Percentiles rank a stretch among this genome's conserved stretches.
These are phyloP conservation scores for Sabuloglossum arenarium DNA, from an alignment of 495 filamentous ascomycete species.

Conservation along the genomic window DNA sequence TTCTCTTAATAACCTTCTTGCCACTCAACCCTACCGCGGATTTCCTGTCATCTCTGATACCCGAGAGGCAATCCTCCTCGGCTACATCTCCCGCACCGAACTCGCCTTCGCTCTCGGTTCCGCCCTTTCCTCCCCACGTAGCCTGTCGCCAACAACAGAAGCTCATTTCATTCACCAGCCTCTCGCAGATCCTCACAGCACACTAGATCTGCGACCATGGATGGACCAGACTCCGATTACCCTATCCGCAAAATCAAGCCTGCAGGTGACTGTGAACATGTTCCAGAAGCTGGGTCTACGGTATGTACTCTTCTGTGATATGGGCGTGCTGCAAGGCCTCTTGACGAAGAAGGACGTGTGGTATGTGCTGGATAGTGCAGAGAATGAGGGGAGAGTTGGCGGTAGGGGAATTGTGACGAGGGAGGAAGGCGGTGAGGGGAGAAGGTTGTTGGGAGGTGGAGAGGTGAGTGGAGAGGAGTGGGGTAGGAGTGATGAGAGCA, in stretches of 20 bases:
- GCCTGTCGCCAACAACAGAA: conserved; percentile 47
- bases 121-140: conserved; percentile 27
- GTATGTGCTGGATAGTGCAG: conserved; percentile 68
- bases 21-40: conserved; percentile 59
- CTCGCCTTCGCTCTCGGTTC: conserved; percentile 57
- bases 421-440: neutral
- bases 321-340: conserved; percentile 62
- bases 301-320: conserved; percentile 72
- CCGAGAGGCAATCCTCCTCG: conserved; percentile 52
- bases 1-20: conserved; percentile 45
- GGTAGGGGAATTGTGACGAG: neutral
- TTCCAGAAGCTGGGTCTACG: conserved; percentile 85
- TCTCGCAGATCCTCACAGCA: conserved; percentile 54
- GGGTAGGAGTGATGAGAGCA: neutral
- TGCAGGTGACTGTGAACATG: conserved; percentile 69
- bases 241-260: conserved; percentile 46
- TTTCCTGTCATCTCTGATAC: conserved; percentile 77
- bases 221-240: conserved; percentile 98
- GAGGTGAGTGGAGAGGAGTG: neutral
- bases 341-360: conserved; percentile 98
- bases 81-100: conserved; percentile 88
- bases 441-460: neutral
- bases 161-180: conserved; percentile 69
- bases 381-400: conserved; percentile 12
- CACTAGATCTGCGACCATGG: conserved; percentile 79